These are phyloP conservation scores for Aspergillus baeticus DNA, from an alignment of 495 filamentous ascomycete genomes.

Conservation along the genomic window DNA sequence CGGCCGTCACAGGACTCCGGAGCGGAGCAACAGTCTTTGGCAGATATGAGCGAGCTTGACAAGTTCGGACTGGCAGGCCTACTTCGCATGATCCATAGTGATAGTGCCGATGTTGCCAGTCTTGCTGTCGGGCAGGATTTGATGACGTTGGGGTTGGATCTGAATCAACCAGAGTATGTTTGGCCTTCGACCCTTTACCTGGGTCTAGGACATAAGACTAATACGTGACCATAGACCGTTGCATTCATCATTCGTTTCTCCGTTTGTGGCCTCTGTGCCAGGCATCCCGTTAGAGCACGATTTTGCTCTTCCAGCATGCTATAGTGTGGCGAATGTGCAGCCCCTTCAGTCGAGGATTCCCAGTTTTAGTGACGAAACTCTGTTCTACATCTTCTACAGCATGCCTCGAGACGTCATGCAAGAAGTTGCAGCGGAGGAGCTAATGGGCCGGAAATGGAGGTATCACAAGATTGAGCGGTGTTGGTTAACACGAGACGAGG, in stretches of 20 bases:
- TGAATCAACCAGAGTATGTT: slow-evolving; percentile 74
- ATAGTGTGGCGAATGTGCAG: slow-evolving; percentile 84
- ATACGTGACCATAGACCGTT: slow-evolving; percentile 46
- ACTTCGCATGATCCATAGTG: slow-evolving; percentile 73
- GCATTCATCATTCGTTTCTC: slow-evolving; percentile 64
- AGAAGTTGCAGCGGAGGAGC: slow-evolving; percentile 76
- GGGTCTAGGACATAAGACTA: slow-evolving; percentile 18
- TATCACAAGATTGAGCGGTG: slow-evolving; percentile 87
- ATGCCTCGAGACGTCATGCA: slow-evolving; percentile 82
- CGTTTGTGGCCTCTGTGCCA: slow-evolving; percentile 68
- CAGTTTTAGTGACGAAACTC: slow-evolving; percentile 84
- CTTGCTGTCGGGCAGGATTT: slow-evolving; percentile 79
- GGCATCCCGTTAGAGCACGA: slow-evolving; percentile 71
- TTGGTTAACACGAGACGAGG: slow-evolving; percentile 88
- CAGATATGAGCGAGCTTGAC: slow-evolving; percentile 77
- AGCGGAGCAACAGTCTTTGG: slow-evolving; percentile 57
- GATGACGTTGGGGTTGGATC: slow-evolving; percentile 71
- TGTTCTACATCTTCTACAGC: slow-evolving; percentile 95
- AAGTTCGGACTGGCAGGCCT: slow-evolving; percentile 79
- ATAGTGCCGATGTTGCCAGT: slow-evolving; percentile 71
- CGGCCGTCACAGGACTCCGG: slow-evolving; percentile 6
- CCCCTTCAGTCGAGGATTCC: slow-evolving; percentile 73
- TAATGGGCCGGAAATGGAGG: slow-evolving; percentile 84
- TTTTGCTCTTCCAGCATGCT: slow-evolving; percentile 77
- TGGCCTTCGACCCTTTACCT: neutral